Percentiles rank a stretch among this genome's conserved stretches.
Evolutionary conservation across 164 flowering plant species (phyloP).

Genomic region (Piper betle): DNA sequence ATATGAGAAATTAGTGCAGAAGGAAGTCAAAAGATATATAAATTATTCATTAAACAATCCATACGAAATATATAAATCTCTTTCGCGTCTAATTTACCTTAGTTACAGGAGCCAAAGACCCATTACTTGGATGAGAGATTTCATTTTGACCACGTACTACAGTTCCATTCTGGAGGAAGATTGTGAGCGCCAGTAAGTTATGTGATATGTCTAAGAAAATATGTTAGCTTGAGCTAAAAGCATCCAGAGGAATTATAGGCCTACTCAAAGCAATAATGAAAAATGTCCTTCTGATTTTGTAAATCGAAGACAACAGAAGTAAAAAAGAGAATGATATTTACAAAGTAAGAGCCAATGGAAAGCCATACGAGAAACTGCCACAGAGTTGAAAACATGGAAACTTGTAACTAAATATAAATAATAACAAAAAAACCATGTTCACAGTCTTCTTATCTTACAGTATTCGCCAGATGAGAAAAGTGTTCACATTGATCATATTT

Average conservation of each 20-base stretch:
- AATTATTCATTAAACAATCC: neutral
- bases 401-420: no score
- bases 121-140: constrained; percentile 85
- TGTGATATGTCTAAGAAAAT: neutral
- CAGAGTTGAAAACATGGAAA: no score
- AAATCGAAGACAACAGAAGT: no score
- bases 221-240: neutral
- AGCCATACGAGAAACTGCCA: no score
- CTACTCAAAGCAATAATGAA: neutral
- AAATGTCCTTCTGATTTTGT: no score
- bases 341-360: no score
- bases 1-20: neutral
- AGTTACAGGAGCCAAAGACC: constrained; percentile 37
- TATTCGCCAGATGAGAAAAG: neutral
- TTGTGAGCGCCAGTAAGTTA: neutral
- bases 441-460: neutral
- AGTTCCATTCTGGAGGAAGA: constrained; percentile 61
- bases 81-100: constrained; percentile 37
- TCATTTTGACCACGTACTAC: constrained; percentile 93
- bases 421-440: no score
- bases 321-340: no score
- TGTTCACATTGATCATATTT: neutral
- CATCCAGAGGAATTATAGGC: neutral
- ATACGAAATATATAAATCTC: neutral
- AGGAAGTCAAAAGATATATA: neutral